phyloP scores from a whole-genome alignment of 257 asterid genomes.

The Asclepias syriaca region DNA sequence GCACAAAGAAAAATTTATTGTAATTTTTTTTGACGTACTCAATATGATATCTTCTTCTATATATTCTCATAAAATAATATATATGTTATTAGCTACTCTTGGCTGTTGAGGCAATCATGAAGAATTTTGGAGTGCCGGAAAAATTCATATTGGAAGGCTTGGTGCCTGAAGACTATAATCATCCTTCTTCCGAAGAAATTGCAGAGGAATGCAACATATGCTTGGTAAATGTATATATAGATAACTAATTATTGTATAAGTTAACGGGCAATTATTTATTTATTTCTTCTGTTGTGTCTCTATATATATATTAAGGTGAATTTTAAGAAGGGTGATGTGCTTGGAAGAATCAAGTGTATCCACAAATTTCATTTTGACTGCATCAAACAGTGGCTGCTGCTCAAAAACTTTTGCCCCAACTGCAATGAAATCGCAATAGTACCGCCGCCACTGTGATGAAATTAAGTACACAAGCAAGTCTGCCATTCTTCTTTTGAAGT shows the following conservation, averaged over 20 bases:
- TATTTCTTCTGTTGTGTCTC: background rate
- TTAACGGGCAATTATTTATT: no score
- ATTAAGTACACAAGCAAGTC: no score
- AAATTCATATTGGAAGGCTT: background rate
- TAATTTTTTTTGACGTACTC: no score
- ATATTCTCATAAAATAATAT: no score
- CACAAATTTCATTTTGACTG: conserved; percentile 14
- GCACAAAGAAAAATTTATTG: no score
- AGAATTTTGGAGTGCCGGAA: background rate
- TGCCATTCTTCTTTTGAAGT: no score
- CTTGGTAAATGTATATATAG: background rate
- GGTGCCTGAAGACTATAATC: background rate
- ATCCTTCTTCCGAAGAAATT: background rate
- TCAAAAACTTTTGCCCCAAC: conserved; percentile 13
- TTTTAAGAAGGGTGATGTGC: background rate
- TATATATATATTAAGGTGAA: conserved; percentile 6
- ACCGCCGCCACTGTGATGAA: no score
- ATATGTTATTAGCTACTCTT: no score
- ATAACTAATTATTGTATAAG: no score
- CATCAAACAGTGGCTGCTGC: conserved; percentile 18
- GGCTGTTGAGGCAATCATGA: no score
- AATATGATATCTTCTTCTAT: no score
- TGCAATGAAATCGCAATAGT: conserved; percentile 1
- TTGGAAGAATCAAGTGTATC: conserved; percentile 2
- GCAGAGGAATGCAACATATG: conserved; percentile 4